Evolutionary conservation across 371 early-diverging fungal genomes (phyloP), one percentile per base, ranked within the genome.

Genomic region (Mucor lusitanicus): DNA sequence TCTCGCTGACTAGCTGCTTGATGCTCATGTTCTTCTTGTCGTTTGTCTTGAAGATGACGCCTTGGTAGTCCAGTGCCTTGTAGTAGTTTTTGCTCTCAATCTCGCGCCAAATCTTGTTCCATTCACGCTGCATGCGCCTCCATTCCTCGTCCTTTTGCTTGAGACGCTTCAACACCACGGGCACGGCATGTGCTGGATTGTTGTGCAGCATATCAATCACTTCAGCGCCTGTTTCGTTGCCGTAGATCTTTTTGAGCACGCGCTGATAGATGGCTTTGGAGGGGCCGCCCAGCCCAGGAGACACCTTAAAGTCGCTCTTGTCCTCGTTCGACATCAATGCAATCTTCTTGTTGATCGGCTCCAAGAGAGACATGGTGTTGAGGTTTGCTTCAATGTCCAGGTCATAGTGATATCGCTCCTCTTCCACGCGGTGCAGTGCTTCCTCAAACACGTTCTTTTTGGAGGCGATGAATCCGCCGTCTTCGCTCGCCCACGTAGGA

Each of bases 121-220:
- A 94, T 53, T 94, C 93, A 64, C 95, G 90, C 86, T 58, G 57
- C 48, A 71, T 63, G 4, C 64, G 61, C 56, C 93, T 90, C 96
- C 99, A 98, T 75, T 99, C 97, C 70, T 97, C 96, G 74, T 98
- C 96, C 74, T 98, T 97, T 70, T 95, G 94, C 78, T 95, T 95
- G 9, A 99, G 83, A 30, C 99, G 90, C 72, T 92, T 93, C 40
- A 99, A 79, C 19, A 99, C 93, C 7, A 98, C 87, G 0, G 99
- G 99, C 13, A 99, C 94, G 0, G 97, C 93, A 8, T 91, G 90
- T 3, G 91, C 89, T 3, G 99, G 99, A 65, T 92, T 93, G 28
- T 88, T 85, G 69, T 99, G 95, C 40, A 99, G 80, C 23, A 91
- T 92, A 37, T 97, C 92, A 70, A 99, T 87, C 9, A 99, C 90